phyloP scores from a whole-genome alignment of 805 yeast genomes.

The Kluyveromyces starmeri region DNA sequence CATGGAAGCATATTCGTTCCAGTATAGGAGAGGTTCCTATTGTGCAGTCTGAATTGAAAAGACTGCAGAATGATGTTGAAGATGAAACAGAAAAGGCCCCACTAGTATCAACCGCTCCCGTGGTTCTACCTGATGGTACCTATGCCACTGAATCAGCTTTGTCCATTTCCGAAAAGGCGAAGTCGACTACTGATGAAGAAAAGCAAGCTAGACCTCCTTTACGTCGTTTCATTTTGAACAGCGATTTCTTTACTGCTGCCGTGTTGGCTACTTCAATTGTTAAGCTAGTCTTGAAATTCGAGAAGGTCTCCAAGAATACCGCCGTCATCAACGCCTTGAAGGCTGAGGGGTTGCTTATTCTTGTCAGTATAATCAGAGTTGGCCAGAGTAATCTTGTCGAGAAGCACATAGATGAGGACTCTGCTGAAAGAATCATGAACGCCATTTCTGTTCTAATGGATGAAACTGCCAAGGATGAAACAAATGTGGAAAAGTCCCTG shows the following conservation, averaged over 20 bases:
- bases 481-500: conserved; percentile 31
- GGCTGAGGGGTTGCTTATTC: conserved; percentile 88
- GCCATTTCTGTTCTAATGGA: conserved; percentile 62
- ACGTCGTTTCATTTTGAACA: conserved; percentile 71
- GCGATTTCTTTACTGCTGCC: conserved; percentile 86
- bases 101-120: conserved; percentile 49
- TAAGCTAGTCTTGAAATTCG: conserved; percentile 73
- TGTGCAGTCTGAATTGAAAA: conserved; percentile 57
- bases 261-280: conserved; percentile 82
- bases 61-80: conserved; percentile 28
- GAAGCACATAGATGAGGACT: conserved; percentile 87
- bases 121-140: conserved; percentile 96
- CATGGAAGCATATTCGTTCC: conserved; percentile 80
- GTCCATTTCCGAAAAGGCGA: conserved; percentile 86
- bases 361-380: conserved; percentile 85
- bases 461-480: conserved; percentile 47
- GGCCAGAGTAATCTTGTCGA: conserved; percentile 66
- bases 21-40: conserved; percentile 91
- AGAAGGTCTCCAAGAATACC: conserved; percentile 44
- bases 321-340: conserved; percentile 69
- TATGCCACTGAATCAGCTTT: conserved; percentile 84
- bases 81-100: conserved; percentile 23
- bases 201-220: conserved; percentile 57
- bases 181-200: conserved; percentile 51
- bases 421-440: conserved; percentile 87